Conservation (phyloP, 2,329 filamentous ascomycete species). For the Thielaviopsis populi region DNA sequence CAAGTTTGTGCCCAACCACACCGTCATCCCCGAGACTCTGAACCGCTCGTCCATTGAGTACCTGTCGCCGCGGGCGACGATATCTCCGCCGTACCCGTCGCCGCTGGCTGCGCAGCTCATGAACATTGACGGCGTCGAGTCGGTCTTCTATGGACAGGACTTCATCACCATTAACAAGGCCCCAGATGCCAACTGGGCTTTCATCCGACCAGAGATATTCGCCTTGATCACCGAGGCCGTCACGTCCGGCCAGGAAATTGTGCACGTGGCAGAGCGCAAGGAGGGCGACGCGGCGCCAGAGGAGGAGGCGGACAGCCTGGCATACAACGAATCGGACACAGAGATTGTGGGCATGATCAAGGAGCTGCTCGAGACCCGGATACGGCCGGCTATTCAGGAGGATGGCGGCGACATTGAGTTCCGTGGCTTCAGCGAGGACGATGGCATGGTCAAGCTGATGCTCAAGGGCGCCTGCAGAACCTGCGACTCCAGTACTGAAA, state of each 20-base stretch:
- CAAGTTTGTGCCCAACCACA: slow-evolving; percentile 89
- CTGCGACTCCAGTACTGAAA: slow-evolving; percentile 93
- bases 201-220: slow-evolving; percentile 91
- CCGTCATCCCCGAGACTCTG: slow-evolving; percentile 61
- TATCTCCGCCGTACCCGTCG: slow-evolving; percentile 78
- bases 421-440: slow-evolving; percentile 59
- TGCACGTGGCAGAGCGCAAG: slow-evolving; percentile 52
- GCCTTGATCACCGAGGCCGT: slow-evolving; percentile 87
- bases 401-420: slow-evolving; percentile 97
- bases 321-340: slow-evolving; percentile 77
- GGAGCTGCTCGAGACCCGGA: slow-evolving; percentile 86
- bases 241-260: slow-evolving; percentile 66
- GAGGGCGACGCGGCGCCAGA: slow-evolving; percentile 29
- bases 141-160: slow-evolving; percentile 85
- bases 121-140: slow-evolving; percentile 86
- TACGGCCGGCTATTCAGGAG: slow-evolving; percentile 90
- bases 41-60: slow-evolving; percentile 78
- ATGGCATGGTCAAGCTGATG: slow-evolving; percentile 70
- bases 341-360: slow-evolving; percentile 98
- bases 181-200: slow-evolving; percentile 76
- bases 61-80: slow-evolving; percentile 70
- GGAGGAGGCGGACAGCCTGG: slow-evolving; percentile 53
- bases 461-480: slow-evolving; percentile 85
- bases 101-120: slow-evolving; percentile 80
- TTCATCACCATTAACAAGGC: slow-evolving; percentile 96